phyloP scores from a whole-genome alignment of 192 early-diverging fungal genomes.

The Backusella australiensis region DNA sequence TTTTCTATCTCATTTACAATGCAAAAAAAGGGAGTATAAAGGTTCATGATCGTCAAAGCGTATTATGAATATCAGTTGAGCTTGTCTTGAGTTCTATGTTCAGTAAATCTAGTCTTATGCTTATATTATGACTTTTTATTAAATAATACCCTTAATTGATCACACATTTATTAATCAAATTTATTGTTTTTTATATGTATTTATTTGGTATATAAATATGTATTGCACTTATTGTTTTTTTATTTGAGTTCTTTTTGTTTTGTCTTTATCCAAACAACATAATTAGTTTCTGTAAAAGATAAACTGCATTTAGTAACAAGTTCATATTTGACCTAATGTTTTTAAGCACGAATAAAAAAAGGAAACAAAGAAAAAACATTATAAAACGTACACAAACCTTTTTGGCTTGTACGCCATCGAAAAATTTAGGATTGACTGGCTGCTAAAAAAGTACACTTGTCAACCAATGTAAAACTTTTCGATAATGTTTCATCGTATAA shows the following conservation, averaged over 20 bases:
- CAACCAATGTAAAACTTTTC: not conserved
- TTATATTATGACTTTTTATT: not conserved
- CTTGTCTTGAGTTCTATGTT: not conserved
- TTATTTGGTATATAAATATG: not conserved
- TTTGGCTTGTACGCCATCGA: not conserved
- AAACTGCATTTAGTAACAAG: not conserved
- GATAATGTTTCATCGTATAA: not conserved
- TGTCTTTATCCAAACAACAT: not conserved
- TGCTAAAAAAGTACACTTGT: not conserved
- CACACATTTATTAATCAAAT: not conserved
- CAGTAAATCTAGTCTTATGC: not conserved
- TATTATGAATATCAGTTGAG: not conserved
- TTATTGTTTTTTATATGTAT: not conserved
- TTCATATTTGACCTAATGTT: not conserved
- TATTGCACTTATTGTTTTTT: not conserved
- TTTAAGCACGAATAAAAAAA: not conserved
- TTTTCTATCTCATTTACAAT: not conserved
- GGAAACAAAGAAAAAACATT: not conserved
- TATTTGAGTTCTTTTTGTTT: not conserved
- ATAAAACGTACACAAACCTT: not conserved
- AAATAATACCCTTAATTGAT: not conserved
- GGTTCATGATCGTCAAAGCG: not conserved
- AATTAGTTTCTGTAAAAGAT: not conserved
- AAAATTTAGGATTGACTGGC: not conserved
- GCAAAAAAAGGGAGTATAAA: not conserved